Evolutionary conservation across 164 flowering plant genomes (phyloP).

Genomic region (Vitis rupestris): DNA sequence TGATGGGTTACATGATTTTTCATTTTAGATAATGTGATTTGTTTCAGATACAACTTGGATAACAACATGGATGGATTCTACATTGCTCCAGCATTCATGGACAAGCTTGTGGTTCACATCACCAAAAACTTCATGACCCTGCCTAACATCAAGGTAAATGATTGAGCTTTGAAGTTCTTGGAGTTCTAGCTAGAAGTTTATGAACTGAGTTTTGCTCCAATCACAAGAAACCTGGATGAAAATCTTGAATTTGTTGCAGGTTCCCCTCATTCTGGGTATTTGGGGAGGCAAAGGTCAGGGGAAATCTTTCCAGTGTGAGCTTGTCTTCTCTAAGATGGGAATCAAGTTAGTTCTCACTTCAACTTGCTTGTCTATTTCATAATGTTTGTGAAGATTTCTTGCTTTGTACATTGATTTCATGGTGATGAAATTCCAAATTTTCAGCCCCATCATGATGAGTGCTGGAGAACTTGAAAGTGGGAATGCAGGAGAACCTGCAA

Average conservation of each 20-base stretch:
- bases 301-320: conserved; percentile 45
- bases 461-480: conserved; percentile 12
- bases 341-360: conserved; percentile 16
- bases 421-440: not conserved
- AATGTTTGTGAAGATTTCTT: not conserved
- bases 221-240: not conserved
- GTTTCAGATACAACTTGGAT: conserved; percentile 21
- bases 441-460: conserved; percentile 12
- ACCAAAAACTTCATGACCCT: conserved; percentile 26
- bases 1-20: no score
- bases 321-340: conserved; percentile 27
- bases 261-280: conserved; percentile 38
- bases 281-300: conserved; percentile 49
- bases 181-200: not conserved
- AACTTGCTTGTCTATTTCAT: not conserved
- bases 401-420: not conserved
- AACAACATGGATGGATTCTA: conserved; percentile 25
- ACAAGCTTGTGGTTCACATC: conserved; percentile 29
- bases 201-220: not conserved
- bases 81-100: conserved; percentile 29
- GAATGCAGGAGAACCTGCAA: conserved; percentile 9
- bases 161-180: not conserved
- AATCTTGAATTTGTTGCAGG: conserved; percentile 13
- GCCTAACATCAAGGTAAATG: conserved; percentile 22
- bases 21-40: not conserved